Percentiles rank a stretch among this genome's conserved stretches.
Evolutionary conservation across 164 flowering plant species (phyloP).

Genomic region (Santalum album): DNA sequence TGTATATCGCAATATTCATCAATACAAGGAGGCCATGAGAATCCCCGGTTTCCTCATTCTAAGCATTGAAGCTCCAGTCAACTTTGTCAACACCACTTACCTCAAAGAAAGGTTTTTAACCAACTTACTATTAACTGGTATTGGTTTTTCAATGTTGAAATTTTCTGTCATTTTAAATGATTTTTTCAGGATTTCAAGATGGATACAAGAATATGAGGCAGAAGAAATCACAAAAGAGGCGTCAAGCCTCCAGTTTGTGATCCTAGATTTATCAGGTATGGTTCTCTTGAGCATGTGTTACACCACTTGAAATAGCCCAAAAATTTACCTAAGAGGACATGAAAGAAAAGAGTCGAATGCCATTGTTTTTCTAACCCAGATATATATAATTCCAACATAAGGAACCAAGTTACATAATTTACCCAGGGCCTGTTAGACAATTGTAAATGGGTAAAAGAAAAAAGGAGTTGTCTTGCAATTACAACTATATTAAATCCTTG

Average conservation of each 20-base stretch:
- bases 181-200: conserved; percentile 52
- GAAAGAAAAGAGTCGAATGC: too few species aligned
- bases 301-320: too few species aligned
- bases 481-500: too few species aligned
- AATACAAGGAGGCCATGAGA: conserved; percentile 58
- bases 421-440: too few species aligned
- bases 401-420: too few species aligned
- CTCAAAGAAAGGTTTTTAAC: conserved; percentile 68
- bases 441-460: too few species aligned
- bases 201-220: conserved; percentile 60
- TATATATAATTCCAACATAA: too few species aligned
- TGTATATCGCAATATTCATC: conserved; percentile 55
- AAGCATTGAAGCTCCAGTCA: conserved; percentile 73
- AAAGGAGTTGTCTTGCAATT: too few species aligned
- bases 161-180: background rate
- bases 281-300: background rate
- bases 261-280: conserved; percentile 67
- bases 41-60: conserved; percentile 72
- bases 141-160: background rate
- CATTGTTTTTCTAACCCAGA: too few species aligned
- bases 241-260: conserved; percentile 29
- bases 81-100: conserved; percentile 73
- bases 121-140: background rate
- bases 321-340: too few species aligned
- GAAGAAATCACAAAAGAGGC: conserved; percentile 27